Evolutionary conservation across 352 stramenopile species (phyloP).

Genomic region (Phytophthora ohioensis): DNA sequence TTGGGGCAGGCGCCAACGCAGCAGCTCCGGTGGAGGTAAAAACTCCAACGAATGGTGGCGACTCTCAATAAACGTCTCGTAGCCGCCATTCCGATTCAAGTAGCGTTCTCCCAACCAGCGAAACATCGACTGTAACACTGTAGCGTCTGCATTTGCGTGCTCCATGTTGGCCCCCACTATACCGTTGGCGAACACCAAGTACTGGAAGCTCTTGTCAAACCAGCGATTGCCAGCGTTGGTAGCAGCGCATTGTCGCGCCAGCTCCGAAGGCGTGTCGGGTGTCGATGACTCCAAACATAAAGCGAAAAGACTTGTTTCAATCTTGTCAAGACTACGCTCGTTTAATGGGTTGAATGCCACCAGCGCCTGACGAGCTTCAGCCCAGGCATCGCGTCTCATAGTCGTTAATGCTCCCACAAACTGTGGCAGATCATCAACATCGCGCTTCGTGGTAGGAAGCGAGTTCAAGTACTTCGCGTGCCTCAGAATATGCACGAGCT

Average conservation of each 20-base stretch:
- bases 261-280: constrained; percentile 51
- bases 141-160: constrained; percentile 96
- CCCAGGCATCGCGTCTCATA: constrained; percentile 90
- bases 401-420: constrained; percentile 91
- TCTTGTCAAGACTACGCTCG: constrained; percentile 75
- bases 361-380: constrained; percentile 77
- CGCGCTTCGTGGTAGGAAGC: constrained; percentile 31
- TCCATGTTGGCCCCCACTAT: constrained; percentile 93
- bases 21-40: constrained; percentile 61
- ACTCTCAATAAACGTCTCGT: constrained; percentile 73
- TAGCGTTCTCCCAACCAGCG: constrained; percentile 71
- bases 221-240: constrained; percentile 88
- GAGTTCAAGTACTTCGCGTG: constrained; percentile 55
- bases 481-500: constrained; percentile 62
- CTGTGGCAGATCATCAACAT: constrained; percentile 36
- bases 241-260: constrained; percentile 66
- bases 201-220: constrained; percentile 97
- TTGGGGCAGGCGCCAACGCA: constrained; percentile 62
- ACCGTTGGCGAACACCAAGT: constrained; percentile 94
- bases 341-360: constrained; percentile 51
- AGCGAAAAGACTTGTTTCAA: constrained; percentile 91
- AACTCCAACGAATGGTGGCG: constrained; percentile 63
- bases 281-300: constrained; percentile 87
- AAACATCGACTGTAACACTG: constrained; percentile 79
- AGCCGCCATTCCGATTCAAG: constrained; percentile 64